A percentile compares a stretch with the other conserved stretches of the same genome.
Conservation (phyloP, 106 monocot species). For the Vanilla planifolia region DNA sequence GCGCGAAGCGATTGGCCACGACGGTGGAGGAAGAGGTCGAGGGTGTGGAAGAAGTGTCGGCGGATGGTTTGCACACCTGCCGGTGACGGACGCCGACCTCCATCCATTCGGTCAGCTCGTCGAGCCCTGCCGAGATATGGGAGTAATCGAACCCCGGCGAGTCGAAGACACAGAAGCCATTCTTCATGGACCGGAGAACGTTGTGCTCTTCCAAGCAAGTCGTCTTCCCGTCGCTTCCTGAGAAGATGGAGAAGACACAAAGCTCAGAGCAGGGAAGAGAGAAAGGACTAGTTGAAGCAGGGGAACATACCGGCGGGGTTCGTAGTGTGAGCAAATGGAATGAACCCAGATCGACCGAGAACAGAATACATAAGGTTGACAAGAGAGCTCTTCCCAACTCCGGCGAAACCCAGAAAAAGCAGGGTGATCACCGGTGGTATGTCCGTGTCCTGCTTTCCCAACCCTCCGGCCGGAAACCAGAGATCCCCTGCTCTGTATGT, state of each 20-base stretch:
- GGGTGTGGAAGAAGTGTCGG: not conserved
- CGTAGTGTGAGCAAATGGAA: conserved; percentile 46
- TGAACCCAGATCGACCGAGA: conserved; percentile 48
- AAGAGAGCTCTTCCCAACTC: conserved; percentile 51
- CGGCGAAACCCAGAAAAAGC: conserved; percentile 33
- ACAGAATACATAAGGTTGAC: conserved; percentile 61
- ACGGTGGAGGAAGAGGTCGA: conserved; percentile 5
- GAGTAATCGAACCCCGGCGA: conserved; percentile 45
- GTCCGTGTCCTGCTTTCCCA: conserved; percentile 37
- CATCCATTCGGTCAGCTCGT: conserved; percentile 53
- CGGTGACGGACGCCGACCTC: conserved; percentile 55
- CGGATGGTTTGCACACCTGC: conserved; percentile 29
- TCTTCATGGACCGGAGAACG: conserved; percentile 43
- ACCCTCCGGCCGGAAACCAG: conserved; percentile 58
- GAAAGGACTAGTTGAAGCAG: not conserved
- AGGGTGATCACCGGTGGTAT: conserved; percentile 41
- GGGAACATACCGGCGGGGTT: conserved; percentile 15
- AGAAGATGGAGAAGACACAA: not conserved
- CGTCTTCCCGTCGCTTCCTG: conserved; percentile 37
- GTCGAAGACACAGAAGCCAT: conserved; percentile 69
- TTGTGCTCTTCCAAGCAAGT: conserved; percentile 64
- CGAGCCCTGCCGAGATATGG: conserved; percentile 17
- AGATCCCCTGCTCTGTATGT: conserved; percentile 47
- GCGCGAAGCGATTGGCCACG: conserved; percentile 26
- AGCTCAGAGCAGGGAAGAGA: not conserved